These are phyloP conservation scores for Pittosporum tobira DNA, from an alignment of 129 eudicot genomes.

Conservation along the genomic window DNA sequence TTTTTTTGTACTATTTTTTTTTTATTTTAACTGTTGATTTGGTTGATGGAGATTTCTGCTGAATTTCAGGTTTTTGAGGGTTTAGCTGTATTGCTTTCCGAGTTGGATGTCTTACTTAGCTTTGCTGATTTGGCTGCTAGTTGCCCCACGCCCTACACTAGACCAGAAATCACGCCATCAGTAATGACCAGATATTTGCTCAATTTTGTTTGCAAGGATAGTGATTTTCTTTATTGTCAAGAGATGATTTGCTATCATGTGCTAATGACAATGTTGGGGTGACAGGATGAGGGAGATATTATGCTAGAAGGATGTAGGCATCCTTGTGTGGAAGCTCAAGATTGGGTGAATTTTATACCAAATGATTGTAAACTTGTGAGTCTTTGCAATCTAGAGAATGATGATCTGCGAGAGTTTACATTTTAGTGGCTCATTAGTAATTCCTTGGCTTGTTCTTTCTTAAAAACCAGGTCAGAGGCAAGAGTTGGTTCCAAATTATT, in stretches of 20 bases:
- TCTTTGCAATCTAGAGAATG: slow-evolving; percentile 11
- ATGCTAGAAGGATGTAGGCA: slow-evolving; percentile 89
- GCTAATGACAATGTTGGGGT: slow-evolving; percentile 16
- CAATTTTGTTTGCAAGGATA: background rate
- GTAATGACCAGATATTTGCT: slow-evolving; percentile 29
- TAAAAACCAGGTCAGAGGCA: slow-evolving; percentile 53
- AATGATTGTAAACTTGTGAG: slow-evolving; percentile 97
- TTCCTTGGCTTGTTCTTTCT: slow-evolving; percentile 13
- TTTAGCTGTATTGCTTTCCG: slow-evolving; percentile 63
- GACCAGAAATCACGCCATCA: slow-evolving; percentile 71
- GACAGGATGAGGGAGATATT: slow-evolving; percentile 91
- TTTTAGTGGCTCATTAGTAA: slow-evolving; percentile 5
- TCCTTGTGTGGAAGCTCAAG: slow-evolving; percentile 99
- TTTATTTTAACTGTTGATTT: background rate
- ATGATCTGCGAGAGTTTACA: background rate
- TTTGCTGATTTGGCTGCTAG: slow-evolving; percentile 96
- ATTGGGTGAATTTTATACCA: slow-evolving; percentile 97
- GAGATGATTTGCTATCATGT: background rate
- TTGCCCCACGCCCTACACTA: slow-evolving; percentile 74
- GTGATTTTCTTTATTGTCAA: background rate
- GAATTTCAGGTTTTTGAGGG: slow-evolving; percentile 84
- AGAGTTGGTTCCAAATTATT: slow-evolving; percentile 95
- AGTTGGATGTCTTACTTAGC: slow-evolving; percentile 89
- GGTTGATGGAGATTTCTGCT: slow-evolving; percentile 2
- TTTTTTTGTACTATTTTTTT: background rate